These are phyloP conservation scores for Blumeria hordei DNA, from an alignment of 2,329 filamentous ascomycete species.

Conservation along the genomic window DNA sequence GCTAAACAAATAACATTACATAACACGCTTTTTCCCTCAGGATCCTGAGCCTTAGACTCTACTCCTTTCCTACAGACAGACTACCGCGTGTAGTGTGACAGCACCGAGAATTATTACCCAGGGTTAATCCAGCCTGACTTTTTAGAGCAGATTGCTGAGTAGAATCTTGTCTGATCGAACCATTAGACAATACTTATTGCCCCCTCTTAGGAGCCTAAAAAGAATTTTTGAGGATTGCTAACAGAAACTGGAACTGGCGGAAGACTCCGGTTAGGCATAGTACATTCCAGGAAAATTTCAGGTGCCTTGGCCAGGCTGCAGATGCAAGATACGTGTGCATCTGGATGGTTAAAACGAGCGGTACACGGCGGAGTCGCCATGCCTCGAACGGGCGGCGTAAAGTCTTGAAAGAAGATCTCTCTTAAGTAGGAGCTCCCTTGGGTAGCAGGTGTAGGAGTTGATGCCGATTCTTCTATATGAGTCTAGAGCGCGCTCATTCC, in stretches of 20 bases:
- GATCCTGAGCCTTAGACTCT: not conserved
- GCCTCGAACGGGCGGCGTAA: not conserved
- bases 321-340: not conserved
- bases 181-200: not conserved
- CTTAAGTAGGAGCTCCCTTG: not conserved
- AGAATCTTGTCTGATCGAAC: not conserved
- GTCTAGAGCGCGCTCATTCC: not conserved
- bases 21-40: not conserved
- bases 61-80: not conserved
- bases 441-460: not conserved
- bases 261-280: not conserved
- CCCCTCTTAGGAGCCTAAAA: not conserved
- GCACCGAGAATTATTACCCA: not conserved
- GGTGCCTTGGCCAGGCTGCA: not conserved
- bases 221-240: not conserved
- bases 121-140: not conserved
- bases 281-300: not conserved
- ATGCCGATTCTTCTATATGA: not conserved
- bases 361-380: not conserved
- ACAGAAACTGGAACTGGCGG: not conserved
- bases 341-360: not conserved
- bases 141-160: not conserved
- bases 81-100: not conserved
- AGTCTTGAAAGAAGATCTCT: not conserved
- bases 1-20: not conserved